Evolutionary conservation across 2,329 filamentous ascomycete species (phyloP), one percentile per base, ranked within the genome.

Genomic region (Aspergillus sp.): DNA sequence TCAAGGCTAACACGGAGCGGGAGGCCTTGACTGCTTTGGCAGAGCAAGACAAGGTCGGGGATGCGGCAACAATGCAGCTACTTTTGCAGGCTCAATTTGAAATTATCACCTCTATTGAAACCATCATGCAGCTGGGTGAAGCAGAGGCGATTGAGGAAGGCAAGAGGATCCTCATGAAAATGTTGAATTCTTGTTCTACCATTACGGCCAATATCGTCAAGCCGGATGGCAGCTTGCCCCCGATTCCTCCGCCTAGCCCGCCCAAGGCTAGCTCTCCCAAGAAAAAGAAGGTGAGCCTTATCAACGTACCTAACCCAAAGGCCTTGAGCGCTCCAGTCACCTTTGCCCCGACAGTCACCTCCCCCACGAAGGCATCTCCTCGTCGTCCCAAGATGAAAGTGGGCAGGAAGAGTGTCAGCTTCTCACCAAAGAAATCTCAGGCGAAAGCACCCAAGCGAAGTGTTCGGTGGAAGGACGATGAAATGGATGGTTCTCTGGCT

Each of bases 381-480:
- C 82, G 86, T 54, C 82, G 90, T 59, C 83, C 88, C 54, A 93
- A 87, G 72, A 60, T 67, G 47, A 73, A 71, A 43, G 66, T 68
- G 7, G 82, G 68, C 60, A 84, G 76, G 66, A 95, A 94, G 69
- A 82, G 83, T 10, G 76, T 95, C 43, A 80, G 82, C 25, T 94
- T 94, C 61, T 90, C 89, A 1, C 89, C 90, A 0, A 84, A 84
- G 52, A 95, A 88, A 69, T 22, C 56, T 4, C 60, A 62, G 22
- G 43, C 53, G 9, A 83, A 87, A 70, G 85, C 84, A 67, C 77
- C 80, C 7, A 89, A 89, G 68, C 81, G 90, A 51, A 84, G 79
- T 41, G 91, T 98, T 5, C 82, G 91, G 54, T 98, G 93, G 93
- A 84, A 88, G 49, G 90, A 95, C 60, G 93, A 97, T 59, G 88